Percentiles rank a stretch among this genome's conserved stretches.
Evolutionary conservation across 345 rosid genomes (phyloP).

Genomic region (Acer campestre): DNA sequence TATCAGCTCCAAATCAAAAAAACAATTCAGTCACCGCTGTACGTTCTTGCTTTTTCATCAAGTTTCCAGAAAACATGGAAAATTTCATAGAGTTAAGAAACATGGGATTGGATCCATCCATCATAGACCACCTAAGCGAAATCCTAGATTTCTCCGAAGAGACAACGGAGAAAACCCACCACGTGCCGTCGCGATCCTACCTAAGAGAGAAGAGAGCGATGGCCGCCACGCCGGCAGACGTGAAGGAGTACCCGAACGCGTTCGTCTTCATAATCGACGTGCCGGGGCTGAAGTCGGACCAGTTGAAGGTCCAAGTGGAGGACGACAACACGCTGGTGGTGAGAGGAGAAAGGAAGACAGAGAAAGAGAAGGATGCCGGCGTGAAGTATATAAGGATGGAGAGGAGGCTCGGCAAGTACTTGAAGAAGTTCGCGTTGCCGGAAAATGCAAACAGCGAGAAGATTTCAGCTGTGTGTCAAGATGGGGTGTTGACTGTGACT

Average conservation of each 20-base stretch:
- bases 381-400: constrained; percentile 17
- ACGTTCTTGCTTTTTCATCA: too few species aligned
- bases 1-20: background rate
- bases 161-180: background rate
- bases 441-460: constrained; percentile 13
- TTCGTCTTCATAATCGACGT: constrained; percentile 24
- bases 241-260: constrained; percentile 13
- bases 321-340: constrained; percentile 14
- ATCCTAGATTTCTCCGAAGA: background rate
- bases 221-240: constrained; percentile 22
- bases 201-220: constrained; percentile 15
- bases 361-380: constrained; percentile 9
- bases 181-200: constrained; percentile 19
- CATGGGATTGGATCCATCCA: constrained; percentile 3
- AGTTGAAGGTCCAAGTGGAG: constrained; percentile 16
- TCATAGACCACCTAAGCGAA: background rate
- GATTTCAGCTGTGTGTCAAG: constrained; percentile 15
- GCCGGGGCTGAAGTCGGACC: constrained; percentile 24
- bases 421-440: constrained; percentile 21
- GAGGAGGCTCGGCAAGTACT: constrained; percentile 23
- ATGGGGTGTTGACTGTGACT: constrained; percentile 22
- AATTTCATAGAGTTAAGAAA: background rate
- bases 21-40: too few species aligned
- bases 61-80: background rate
- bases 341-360: constrained; percentile 21